phyloP scores from a whole-genome alignment of 805 yeast genomes.

The Starmera caribaea region DNA sequence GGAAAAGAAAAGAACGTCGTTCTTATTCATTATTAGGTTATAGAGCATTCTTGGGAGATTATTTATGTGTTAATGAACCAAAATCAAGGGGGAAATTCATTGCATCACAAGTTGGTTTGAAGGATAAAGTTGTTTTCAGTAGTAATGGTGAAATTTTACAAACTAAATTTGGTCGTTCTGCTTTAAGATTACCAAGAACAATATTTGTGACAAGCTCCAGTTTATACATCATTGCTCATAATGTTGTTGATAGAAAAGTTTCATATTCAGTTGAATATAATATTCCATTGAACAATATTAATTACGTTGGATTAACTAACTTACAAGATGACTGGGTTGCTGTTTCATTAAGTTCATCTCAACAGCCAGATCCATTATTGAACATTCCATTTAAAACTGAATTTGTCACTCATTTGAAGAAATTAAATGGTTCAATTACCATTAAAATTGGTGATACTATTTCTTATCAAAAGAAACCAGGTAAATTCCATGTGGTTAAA shows the following conservation, averaged over 20 bases:
- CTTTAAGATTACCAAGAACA: constrained; percentile 64
- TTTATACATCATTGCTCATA: constrained; percentile 67
- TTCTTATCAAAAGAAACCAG: constrained; percentile 85
- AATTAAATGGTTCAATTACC: constrained; percentile 44
- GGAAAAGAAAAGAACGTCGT: constrained; percentile 80
- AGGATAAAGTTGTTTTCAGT: constrained; percentile 68
- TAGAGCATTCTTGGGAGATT: constrained; percentile 91
- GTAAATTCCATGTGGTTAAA: constrained; percentile 65
- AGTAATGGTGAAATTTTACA: constrained; percentile 70
- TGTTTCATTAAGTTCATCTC: constrained; percentile 22
- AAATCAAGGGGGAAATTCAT: constrained; percentile 74
- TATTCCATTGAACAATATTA: constrained; percentile 50
- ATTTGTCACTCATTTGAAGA: constrained; percentile 63
- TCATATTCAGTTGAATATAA: constrained; percentile 53
- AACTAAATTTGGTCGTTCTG: constrained; percentile 88
- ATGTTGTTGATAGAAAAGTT: constrained; percentile 51
- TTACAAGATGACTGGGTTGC: constrained; percentile 93
- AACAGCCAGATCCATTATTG: constrained; percentile 69
- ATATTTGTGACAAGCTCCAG: constrained; percentile 56
- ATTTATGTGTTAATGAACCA: constrained; percentile 70
- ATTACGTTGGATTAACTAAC: constrained; percentile 56
- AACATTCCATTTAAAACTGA: constrained; percentile 87
- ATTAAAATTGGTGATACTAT: constrained; percentile 65
- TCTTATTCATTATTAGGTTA: constrained; percentile 79
- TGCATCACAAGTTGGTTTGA: constrained; percentile 57